A percentile compares a stretch with the other conserved stretches of the same genome.
phyloP scores from a whole-genome alignment of 176 grass and related monocot genomes.

The Echinochloa phyllopogon region DNA sequence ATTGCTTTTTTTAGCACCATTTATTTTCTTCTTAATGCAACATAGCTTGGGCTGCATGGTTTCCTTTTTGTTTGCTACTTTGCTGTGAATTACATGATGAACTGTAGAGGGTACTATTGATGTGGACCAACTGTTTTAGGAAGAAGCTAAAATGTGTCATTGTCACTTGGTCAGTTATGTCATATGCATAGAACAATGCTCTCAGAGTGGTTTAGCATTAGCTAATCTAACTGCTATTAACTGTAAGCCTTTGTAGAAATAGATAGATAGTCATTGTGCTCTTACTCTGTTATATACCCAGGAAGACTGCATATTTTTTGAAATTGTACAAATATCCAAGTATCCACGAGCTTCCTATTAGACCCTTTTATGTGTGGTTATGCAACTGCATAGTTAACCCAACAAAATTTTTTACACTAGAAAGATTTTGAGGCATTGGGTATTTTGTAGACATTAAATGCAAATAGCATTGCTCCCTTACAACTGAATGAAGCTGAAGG shows the following conservation, averaged over 20 bases:
- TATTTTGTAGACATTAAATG: not conserved
- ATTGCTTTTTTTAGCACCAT: not conserved
- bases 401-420: not conserved
- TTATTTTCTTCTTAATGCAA: constrained; percentile 5
- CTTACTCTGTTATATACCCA: not conserved
- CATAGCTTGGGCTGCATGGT: not conserved
- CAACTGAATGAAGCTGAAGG: not conserved
- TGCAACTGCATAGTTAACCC: not conserved
- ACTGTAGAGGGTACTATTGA: not conserved
- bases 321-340: not conserved
- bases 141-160: constrained; percentile 18
- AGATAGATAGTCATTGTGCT: not conserved
- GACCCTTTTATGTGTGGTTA: constrained; percentile 10
- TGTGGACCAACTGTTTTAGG: not conserved
- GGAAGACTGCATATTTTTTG: not conserved
- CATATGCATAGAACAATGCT: not conserved
- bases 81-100: not conserved
- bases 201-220: not conserved
- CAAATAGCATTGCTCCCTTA: not conserved
- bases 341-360: not conserved
- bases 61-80: constrained; percentile 21
- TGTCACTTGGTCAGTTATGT: constrained; percentile 5
- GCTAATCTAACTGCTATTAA: not conserved
- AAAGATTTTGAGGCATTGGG: not conserved
- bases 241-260: not conserved